A percentile compares a stretch with the other conserved stretches of the same genome.
phyloP scores from a whole-genome alignment of 176 grass and related monocot genomes.

The Oryza glaberrima region DNA sequence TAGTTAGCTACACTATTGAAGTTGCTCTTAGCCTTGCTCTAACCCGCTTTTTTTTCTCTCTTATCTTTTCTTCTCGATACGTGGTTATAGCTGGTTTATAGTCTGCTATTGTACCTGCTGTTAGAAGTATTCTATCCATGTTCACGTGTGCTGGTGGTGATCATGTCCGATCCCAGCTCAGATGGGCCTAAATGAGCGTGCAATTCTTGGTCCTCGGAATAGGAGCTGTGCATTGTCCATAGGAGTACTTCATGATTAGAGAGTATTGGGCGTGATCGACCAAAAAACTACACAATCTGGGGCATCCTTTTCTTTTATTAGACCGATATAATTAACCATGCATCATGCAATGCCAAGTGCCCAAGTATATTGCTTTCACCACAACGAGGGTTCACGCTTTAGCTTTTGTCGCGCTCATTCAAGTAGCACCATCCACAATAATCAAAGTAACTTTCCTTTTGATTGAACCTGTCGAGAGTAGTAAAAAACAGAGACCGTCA shows the following conservation, averaged over 20 bases:
- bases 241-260: too few relatives aligned
- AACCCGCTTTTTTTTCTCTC: too few relatives aligned
- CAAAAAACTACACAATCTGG: neutral
- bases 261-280: too few relatives aligned
- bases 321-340: too few relatives aligned
- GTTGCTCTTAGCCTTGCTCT: too few relatives aligned
- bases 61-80: too few relatives aligned
- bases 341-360: neutral
- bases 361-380: neutral
- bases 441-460: neutral
- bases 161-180: neutral
- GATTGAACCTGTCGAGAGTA: neutral
- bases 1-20: too few relatives aligned
- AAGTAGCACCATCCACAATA: neutral
- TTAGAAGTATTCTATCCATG: neutral
- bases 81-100: too few relatives aligned
- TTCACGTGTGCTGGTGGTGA: slow-evolving; percentile 12
- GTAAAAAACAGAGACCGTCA: neutral
- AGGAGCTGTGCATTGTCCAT: too few relatives aligned
- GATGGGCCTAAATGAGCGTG: neutral
- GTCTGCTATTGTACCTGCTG: too few relatives aligned
- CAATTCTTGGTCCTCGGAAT: neutral
- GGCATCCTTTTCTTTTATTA: neutral
- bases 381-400: neutral
- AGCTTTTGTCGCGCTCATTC: neutral